Conservation (phyloP, 441 rosid species). For the Populus tomentosa region DNA sequence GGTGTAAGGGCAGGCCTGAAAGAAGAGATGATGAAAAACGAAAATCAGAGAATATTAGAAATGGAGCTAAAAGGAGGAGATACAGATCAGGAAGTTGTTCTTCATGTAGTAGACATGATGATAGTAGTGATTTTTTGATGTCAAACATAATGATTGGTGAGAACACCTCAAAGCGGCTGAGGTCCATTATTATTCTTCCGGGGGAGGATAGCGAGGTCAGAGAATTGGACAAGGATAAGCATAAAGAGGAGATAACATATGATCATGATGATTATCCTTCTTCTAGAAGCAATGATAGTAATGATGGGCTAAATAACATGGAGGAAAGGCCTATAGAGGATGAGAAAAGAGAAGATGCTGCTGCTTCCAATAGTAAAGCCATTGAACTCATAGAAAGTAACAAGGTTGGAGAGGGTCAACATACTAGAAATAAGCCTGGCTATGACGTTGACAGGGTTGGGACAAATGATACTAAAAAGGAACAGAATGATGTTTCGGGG, state of each 20-base stretch:
- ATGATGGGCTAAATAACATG: slow-evolving; percentile 31
- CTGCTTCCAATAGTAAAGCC: slow-evolving; percentile 18
- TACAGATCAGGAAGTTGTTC: slow-evolving; percentile 38
- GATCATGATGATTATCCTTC: slow-evolving; percentile 56
- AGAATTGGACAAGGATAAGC: slow-evolving; percentile 29
- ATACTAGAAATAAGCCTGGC: slow-evolving; percentile 18
- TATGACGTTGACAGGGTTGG: slow-evolving; percentile 27
- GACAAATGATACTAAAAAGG: slow-evolving; percentile 12
- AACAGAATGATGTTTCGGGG: slow-evolving; percentile 25
- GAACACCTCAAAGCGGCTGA: slow-evolving; percentile 41
- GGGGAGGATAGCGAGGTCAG: slow-evolving; percentile 29
- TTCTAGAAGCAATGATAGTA: slow-evolving; percentile 46
- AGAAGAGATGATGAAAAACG: slow-evolving; percentile 24
- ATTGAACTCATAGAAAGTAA: slow-evolving; percentile 14
- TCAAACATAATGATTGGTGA: slow-evolving; percentile 35
- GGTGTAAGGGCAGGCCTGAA: slow-evolving; percentile 26
- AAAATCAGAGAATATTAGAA: slow-evolving; percentile 22
- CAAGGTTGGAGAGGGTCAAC: slow-evolving; percentile 15
- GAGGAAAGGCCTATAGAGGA: slow-evolving; percentile 19
- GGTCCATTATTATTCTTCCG: slow-evolving; percentile 49
- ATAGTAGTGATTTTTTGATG: slow-evolving; percentile 25
- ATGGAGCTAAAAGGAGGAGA: slow-evolving; percentile 21
- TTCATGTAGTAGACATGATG: slow-evolving; percentile 24
- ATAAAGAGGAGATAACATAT: slow-evolving; percentile 46
- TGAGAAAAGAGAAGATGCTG: slow-evolving; percentile 31